A percentile compares a stretch with the other conserved stretches of the same genome.
Evolutionary conservation across 768 basidiomycete genomes (phyloP).

Genomic region (Suillus discolor): DNA sequence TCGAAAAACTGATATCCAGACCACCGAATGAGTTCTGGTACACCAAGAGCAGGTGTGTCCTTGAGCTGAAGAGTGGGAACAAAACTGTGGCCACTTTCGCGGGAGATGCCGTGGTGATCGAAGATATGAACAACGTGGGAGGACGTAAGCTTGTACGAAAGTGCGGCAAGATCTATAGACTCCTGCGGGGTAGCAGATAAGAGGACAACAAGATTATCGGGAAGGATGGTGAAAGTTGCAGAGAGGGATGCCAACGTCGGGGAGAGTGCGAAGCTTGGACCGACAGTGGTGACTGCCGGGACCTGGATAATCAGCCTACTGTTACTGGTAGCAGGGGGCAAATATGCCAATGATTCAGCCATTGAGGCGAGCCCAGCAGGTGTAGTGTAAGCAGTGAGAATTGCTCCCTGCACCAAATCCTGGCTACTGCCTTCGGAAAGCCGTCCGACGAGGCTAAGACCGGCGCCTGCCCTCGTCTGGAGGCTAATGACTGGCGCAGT

Average conservation of each 20-base stretch:
- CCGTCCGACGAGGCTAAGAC: slow-evolving; percentile 75
- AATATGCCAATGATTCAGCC: slow-evolving; percentile 72
- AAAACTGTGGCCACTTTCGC: slow-evolving; percentile 69
- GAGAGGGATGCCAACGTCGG: slow-evolving; percentile 77
- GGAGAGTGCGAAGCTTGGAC: slow-evolving; percentile 67
- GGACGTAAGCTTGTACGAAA: slow-evolving; percentile 69
- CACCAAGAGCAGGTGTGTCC: slow-evolving; percentile 28
- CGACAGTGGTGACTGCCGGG: slow-evolving; percentile 68
- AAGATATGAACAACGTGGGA: slow-evolving; percentile 88
- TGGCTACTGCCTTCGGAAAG: slow-evolving; percentile 79
- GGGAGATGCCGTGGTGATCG: slow-evolving; percentile 79
- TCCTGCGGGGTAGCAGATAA: slow-evolving; percentile 87
- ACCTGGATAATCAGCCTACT: slow-evolving; percentile 84
- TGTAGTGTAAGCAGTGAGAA: slow-evolving; percentile 81
- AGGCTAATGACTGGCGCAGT: slow-evolving; percentile 63
- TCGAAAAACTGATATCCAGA: slow-evolving; percentile 79
- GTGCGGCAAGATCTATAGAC: slow-evolving; percentile 70
- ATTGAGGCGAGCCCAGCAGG: slow-evolving; percentile 83
- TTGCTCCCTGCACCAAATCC: slow-evolving; percentile 57
- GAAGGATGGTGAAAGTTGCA: slow-evolving; percentile 59
- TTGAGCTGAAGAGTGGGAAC: slow-evolving; percentile 39
- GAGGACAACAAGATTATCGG: slow-evolving; percentile 68
- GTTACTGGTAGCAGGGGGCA: slow-evolving; percentile 62
- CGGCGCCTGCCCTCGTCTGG: slow-evolving; percentile 86
- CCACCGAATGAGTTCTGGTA: slow-evolving; percentile 52